Evolutionary conservation across 352 stramenopile genomes (phyloP), one percentile per base, ranked within the genome.

Genomic region (Peronosclerospora sorghi): DNA sequence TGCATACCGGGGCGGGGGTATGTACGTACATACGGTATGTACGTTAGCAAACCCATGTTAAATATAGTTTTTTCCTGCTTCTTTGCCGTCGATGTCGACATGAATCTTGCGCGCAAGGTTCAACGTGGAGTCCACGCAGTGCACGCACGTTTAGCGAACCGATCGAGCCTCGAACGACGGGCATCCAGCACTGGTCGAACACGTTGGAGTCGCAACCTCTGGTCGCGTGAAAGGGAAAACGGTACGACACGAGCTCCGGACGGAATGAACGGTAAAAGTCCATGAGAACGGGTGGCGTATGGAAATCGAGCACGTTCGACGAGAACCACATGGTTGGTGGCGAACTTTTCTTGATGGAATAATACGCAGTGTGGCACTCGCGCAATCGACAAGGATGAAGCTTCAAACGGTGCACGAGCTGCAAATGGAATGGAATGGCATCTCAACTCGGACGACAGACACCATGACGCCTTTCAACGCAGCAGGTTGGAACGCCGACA

Each of bases 361-460:
- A 94, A n/a, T n/a, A 45, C 84, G 84, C 29, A 80, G n/a, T n/a
- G 95, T 35, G 86, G 85, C 5, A 70, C 94, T 32, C 62, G 96
- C 9, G 82, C 96, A 51, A 63, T 93, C 15, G 84, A 96, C 41
- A 96, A 96, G n/a, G 38, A 87, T 93, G 71, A 71, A 95, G 50
- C 63, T 94, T 13, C 60, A 93, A 53, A 61, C 46, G n/a, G 32
- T 55, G 37, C 56, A n/a, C 18, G 46, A 61, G 14, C 6, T 65
- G 9, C 45, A 65, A 20, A 29, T 49, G 38, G 36, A 8, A 42
- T 42, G n/a, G 43, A 32, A 35, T n/a, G n/a, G n/a, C n/a, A n/a
- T n/a, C n/a, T n/a, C n/a, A n/a, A n/a, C n/a, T n/a, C n/a, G 56
- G 51, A 32, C 28, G 4, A 26, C 21, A 26, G 6, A 26, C 4